phyloP scores from a whole-genome alignment of 108 stramenopile species.

The Nitzschia palea region DNA sequence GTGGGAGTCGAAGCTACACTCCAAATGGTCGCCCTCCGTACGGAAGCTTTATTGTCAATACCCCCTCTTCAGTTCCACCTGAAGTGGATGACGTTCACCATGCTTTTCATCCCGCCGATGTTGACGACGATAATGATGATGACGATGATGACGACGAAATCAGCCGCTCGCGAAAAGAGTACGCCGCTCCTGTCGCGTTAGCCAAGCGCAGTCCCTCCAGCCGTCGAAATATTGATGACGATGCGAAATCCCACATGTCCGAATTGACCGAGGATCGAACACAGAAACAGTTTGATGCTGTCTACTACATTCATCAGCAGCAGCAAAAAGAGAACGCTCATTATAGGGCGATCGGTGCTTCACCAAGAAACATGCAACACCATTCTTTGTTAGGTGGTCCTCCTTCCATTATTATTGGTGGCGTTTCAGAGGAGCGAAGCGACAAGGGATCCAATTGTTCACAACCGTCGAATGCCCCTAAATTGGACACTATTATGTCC shows the following conservation, averaged over 20 bases:
- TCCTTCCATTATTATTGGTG: slow-evolving; percentile 19
- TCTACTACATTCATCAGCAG: slow-evolving; percentile 24
- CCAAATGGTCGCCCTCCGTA: not conserved
- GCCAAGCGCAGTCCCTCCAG: not conserved
- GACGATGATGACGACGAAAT: slow-evolving; percentile 11
- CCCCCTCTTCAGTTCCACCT: slow-evolving; percentile 21
- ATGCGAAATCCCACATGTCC: slow-evolving; percentile 71
- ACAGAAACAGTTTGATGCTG: slow-evolving; percentile 69
- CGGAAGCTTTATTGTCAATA: slow-evolving; percentile 17
- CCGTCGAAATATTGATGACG: slow-evolving; percentile 38
- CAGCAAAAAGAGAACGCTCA: slow-evolving; percentile 24
- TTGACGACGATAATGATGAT: slow-evolving; percentile 15
- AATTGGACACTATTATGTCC: slow-evolving; percentile 29
- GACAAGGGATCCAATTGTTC: not conserved
- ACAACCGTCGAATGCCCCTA: not conserved
- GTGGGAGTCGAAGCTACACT: not conserved
- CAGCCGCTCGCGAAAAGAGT: too few relatives aligned
- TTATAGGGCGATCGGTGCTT: slow-evolving; percentile 20
- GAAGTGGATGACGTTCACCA: slow-evolving; percentile 26
- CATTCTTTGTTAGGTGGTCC: slow-evolving; percentile 18
- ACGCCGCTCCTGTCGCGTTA: not conserved
- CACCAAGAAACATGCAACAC: slow-evolving; percentile 13
- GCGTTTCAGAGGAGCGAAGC: slow-evolving; percentile 19
- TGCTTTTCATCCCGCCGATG: not conserved
- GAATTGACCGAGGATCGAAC: slow-evolving; percentile 86